These are phyloP conservation scores for Immersiporthe knoxdaviesiana DNA, from an alignment of 2,329 filamentous ascomycete species.

Conservation along the genomic window DNA sequence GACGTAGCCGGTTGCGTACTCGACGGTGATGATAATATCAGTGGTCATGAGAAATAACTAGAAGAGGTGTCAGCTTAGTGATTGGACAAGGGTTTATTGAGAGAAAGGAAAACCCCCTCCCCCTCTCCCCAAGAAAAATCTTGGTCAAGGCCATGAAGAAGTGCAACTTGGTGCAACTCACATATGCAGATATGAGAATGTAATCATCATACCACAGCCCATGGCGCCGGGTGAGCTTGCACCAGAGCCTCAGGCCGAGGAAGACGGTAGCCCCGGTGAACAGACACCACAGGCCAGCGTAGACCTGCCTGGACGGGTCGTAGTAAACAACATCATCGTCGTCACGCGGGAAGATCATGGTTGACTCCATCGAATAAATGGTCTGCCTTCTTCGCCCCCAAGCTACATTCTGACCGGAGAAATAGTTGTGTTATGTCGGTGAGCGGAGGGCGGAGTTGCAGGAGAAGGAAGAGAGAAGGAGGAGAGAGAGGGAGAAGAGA, in stretches of 20 bases:
- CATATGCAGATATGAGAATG: constrained; percentile 43
- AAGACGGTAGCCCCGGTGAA: constrained; percentile 39
- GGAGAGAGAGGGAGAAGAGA: no score
- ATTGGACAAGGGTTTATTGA: no score
- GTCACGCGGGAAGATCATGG: constrained; percentile 16
- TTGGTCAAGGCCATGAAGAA: no score
- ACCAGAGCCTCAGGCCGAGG: constrained; percentile 39
- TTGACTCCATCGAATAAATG: constrained; percentile 21
- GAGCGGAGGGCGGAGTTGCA: neutral
- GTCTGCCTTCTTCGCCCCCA: constrained; percentile 4
- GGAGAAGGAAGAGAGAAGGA: neutral
- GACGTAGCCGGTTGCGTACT: constrained; percentile 55
- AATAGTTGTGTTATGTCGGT: neutral
- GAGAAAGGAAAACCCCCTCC: neutral
- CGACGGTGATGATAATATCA: constrained; percentile 48
- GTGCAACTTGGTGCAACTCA: constrained; percentile 36
- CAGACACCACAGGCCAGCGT: constrained; percentile 41
- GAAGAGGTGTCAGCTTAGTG: neutral
- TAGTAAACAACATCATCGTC: constrained; percentile 26
- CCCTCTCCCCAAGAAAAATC: no score
- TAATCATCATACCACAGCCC: constrained; percentile 46
- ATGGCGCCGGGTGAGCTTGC: constrained; percentile 41
- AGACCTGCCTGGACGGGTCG: constrained; percentile 34
- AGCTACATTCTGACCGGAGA: constrained; percentile 13
- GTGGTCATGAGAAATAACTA: constrained; percentile 43